phyloP scores from a whole-genome alignment of 768 basidiomycete species.

The Lactarius akahatsu region DNA sequence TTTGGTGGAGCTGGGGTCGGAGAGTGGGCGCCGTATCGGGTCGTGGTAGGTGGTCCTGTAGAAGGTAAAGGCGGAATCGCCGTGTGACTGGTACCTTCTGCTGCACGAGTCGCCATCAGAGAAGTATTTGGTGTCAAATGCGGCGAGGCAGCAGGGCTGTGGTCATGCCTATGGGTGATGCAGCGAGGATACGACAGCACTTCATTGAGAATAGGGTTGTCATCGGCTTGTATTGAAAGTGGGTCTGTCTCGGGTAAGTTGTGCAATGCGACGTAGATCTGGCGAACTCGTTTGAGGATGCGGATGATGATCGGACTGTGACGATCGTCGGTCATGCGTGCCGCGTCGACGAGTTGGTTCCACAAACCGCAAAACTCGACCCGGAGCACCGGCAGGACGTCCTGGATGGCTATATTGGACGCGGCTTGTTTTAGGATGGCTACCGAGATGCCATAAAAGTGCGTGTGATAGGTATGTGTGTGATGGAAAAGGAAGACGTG shows the following conservation, averaged over 20 bases:
- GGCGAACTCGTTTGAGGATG: constrained; percentile 8
- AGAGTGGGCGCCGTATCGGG: not conserved
- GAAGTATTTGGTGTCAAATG: not conserved
- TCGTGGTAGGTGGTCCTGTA: not conserved
- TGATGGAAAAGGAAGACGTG: not conserved
- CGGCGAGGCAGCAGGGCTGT: not conserved
- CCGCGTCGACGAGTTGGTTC: constrained; percentile 10
- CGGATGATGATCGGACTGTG: not conserved
- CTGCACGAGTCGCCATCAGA: not conserved
- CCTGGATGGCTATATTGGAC: not conserved
- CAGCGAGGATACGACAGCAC: constrained; percentile 15
- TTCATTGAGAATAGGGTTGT: constrained; percentile 1
- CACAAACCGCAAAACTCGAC: constrained; percentile 8
- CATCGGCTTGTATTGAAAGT: not conserved
- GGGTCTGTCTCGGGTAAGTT: not conserved
- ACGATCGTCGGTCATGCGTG: not conserved
- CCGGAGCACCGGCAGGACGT: constrained; percentile 8
- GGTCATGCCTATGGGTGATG: not conserved
- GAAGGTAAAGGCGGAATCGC: not conserved
- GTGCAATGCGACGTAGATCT: constrained; percentile 6
- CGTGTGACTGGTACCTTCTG: not conserved
- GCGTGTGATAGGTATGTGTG: not conserved
- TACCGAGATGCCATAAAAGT: not conserved
- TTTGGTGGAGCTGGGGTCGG: not conserved
- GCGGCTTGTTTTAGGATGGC: not conserved